Evolutionary conservation across 2,329 filamentous ascomycete species (phyloP).

Genomic region (Cladosporium sp.): DNA sequence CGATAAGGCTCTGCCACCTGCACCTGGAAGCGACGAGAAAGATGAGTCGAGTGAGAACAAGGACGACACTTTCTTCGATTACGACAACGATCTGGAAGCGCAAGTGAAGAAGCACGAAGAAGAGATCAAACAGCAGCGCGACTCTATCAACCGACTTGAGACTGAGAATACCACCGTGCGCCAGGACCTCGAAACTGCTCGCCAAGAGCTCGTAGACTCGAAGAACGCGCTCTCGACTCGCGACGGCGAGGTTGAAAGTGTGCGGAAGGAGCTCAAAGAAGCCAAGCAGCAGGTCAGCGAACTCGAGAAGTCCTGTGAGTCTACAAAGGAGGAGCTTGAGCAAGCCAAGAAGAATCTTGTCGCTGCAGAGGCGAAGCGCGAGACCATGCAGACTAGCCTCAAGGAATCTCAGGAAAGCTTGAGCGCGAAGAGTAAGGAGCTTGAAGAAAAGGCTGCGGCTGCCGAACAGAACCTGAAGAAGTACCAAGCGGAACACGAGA

Average conservation of each 20-base stretch:
- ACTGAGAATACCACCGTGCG: conserved; percentile 64
- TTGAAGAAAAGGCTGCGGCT: conserved; percentile 37
- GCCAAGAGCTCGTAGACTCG: conserved; percentile 47
- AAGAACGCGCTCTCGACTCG: conserved; percentile 22
- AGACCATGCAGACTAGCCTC: conserved; percentile 53
- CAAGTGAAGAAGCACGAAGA: conserved; percentile 66
- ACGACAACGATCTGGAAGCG: conserved; percentile 80
- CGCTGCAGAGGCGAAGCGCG: conserved; percentile 38
- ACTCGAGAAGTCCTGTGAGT: conserved; percentile 29
- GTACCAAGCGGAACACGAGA: conserved; percentile 39
- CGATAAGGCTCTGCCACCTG: conserved; percentile 19
- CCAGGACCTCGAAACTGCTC: conserved; percentile 59
- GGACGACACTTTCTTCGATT: conserved; percentile 82
- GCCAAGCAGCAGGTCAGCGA: conserved; percentile 21
- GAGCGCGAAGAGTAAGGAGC: conserved; percentile 40
- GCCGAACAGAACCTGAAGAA: conserved; percentile 32
- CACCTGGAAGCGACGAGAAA: conserved; percentile 5
- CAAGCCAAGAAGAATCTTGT: conserved; percentile 30
- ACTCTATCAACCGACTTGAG: conserved; percentile 68
- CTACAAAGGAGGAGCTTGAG: conserved; percentile 36
- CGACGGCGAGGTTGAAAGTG: conserved; percentile 19
- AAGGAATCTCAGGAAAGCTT: conserved; percentile 42
- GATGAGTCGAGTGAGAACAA: conserved; percentile 30
- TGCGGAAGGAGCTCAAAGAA: conserved; percentile 38
- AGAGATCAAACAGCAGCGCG: conserved; percentile 56